phyloP scores from a whole-genome alignment of 192 early-diverging fungal genomes.

The Spizellomyces punctatus region DNA sequence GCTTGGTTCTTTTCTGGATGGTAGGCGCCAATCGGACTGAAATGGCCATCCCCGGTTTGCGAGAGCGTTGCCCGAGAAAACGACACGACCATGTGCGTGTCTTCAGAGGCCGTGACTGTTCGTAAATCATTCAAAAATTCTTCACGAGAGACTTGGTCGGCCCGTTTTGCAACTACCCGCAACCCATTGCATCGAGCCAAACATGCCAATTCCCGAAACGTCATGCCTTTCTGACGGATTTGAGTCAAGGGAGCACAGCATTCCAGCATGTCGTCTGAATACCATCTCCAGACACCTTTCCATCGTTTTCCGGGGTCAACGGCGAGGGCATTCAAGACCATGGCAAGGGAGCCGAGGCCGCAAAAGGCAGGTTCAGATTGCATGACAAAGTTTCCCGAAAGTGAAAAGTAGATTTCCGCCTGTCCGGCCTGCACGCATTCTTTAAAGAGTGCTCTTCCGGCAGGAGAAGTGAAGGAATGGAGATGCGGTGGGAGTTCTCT shows the following conservation, averaged over 20 bases:
- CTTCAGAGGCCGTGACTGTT: slow-evolving; percentile 64
- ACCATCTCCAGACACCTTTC: slow-evolving; percentile 96
- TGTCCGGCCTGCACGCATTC: slow-evolving; percentile 72
- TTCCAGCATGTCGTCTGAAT: slow-evolving; percentile 58
- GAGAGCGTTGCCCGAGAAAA: slow-evolving; percentile 75
- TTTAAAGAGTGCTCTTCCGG: slow-evolving; percentile 80
- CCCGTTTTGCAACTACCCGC: slow-evolving; percentile 74
- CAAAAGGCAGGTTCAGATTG: slow-evolving; percentile 89
- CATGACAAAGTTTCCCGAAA: slow-evolving; percentile 87
- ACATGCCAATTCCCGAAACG: slow-evolving; percentile 88
- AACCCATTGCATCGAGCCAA: slow-evolving; percentile 86
- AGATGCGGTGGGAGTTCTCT: slow-evolving; percentile 50
- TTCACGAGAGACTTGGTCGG: slow-evolving; percentile 59
- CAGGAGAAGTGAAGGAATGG: slow-evolving; percentile 75
- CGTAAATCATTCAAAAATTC: slow-evolving; percentile 82
- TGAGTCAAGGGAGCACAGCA: slow-evolving; percentile 59
- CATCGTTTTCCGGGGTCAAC: slow-evolving; percentile 85
- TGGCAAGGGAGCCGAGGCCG: slow-evolving; percentile 86
- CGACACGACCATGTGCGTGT: slow-evolving; percentile 85
- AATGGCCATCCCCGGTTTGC: slow-evolving; percentile 96
- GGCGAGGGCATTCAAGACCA: slow-evolving; percentile 92
- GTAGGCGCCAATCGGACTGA: slow-evolving; percentile 87
- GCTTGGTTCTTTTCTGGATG: slow-evolving; percentile 70
- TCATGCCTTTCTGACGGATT: slow-evolving; percentile 82
- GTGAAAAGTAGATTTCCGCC: slow-evolving; percentile 84